Conservation (phyloP, 2,329 filamentous ascomycete genomes). For the Epichloe bromicola region DNA sequence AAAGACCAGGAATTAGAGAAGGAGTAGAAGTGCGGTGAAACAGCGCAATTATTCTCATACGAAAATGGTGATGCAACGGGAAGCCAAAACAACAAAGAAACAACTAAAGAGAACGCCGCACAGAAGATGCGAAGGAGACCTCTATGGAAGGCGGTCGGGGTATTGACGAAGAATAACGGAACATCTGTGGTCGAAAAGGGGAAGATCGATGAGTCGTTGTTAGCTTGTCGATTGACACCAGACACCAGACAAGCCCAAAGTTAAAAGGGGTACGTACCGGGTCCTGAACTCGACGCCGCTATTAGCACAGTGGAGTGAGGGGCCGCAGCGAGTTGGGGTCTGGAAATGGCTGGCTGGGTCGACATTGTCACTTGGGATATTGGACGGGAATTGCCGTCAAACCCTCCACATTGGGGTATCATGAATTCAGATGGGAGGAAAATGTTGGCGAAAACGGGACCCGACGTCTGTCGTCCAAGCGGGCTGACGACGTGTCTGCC, state of each 20-base stretch:
- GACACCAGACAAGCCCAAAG: not conserved
- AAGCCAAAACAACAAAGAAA: not conserved
- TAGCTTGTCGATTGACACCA: not conserved
- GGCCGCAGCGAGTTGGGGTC: too few species aligned
- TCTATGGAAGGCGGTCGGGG: not conserved
- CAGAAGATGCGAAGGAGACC: not conserved
- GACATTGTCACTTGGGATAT: too few species aligned
- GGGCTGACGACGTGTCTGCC: too few species aligned
- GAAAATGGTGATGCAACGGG: not conserved
- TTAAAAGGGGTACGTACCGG: too few species aligned
- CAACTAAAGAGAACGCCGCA: not conserved
- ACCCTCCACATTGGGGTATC: too few species aligned
- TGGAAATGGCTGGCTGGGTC: too few species aligned
- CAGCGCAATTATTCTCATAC: not conserved
- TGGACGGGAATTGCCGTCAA: too few species aligned
- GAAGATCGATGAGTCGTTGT: conserved; percentile 1
- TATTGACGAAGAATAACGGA: not conserved
- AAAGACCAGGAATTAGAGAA: not conserved
- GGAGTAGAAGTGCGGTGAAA: not conserved
- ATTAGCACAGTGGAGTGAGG: too few species aligned
- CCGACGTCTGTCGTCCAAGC: too few species aligned
- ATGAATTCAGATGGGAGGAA: too few species aligned
- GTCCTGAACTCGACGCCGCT: too few species aligned
- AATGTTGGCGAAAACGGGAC: too few species aligned
- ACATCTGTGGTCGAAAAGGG: conserved; percentile 1